Base-by-base conservation (phyloP, 2,329 filamentous ascomycete species). In the Colletotrichum lupini region DNA sequence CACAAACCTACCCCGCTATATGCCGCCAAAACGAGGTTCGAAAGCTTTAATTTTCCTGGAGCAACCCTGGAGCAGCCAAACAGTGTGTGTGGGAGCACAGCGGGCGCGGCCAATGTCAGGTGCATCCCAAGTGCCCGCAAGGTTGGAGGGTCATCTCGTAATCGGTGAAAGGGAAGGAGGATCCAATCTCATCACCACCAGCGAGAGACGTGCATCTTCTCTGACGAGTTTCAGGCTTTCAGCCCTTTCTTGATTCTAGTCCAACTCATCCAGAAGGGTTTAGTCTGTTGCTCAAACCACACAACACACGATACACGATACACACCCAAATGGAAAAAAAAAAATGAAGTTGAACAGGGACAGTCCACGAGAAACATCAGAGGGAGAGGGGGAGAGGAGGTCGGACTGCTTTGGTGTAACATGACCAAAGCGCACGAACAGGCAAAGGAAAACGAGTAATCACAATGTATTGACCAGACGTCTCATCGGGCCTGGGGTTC, bases 1-100 rank as follows among this genome's bases (percentile, higher is more conserved):
- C 70, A 60, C 53, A 73, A 73, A 65, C 67, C 55, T 73, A 73
- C 70, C 67, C 70, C 70, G 70, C 70, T 60, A 70, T 49, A 70
- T 5, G 53, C 35, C 32, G 49, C 62, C 16, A 49, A n/a, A 49
- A 49, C 42, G 42, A 49, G 42, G 42, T 49, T 49, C 37, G 14
- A n/a, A 49, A 19, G 42, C 42, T 49, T 49, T 19, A 12, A n/a
- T 55, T 57, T 68, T 12, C 67, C 60, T 61, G 22, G 55, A 65
- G 59, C 24, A 68, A 56, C 59, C 55, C 37, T 63, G 55, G 35
- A n/a, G 37, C 24, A 26, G 24, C 24, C 59, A 26, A 8, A 19
- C 24, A 22, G 19, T 30, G 19, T 11, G 42, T 52, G 24, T 46
- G 46, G 57, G 28, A 49, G 42, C 37, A 16, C 5, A n/a, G 19